A percentile compares a stretch with the other conserved stretches of the same genome.
Evolutionary conservation across 2,329 filamentous ascomycete species (phyloP).

Genomic region (Verticillium dahliae): DNA sequence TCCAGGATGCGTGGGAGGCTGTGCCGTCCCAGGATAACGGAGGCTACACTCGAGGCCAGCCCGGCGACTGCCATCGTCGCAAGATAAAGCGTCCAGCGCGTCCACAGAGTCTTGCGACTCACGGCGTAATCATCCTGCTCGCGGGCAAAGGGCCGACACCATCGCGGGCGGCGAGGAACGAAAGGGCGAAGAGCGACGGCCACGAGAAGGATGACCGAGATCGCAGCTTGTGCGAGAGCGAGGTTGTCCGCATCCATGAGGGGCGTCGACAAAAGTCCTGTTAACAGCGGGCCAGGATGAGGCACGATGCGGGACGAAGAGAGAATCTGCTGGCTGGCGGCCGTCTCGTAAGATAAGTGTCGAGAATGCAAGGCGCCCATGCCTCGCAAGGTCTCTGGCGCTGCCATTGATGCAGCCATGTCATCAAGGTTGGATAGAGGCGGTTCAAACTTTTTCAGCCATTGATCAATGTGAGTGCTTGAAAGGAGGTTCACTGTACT

Average conservation of each 20-base stretch:
- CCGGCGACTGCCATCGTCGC: conserved; percentile 24
- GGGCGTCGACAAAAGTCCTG: background rate
- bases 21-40: conserved; percentile 20
- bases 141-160: conserved; percentile 35
- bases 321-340: background rate
- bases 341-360: background rate
- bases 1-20: conserved; percentile 22
- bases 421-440: background rate
- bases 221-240: conserved; percentile 19
- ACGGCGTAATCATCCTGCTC: conserved; percentile 20
- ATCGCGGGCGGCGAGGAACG: conserved; percentile 25
- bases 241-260: background rate
- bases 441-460: background rate
- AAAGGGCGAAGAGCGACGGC: conserved; percentile 17
- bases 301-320: background rate
- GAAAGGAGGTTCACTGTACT: background rate
- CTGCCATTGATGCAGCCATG: background rate
- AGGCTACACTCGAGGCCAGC: conserved; percentile 23
- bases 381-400: background rate
- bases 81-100: conserved; percentile 30
- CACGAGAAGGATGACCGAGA: conserved; percentile 22
- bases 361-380: background rate
- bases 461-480: background rate
- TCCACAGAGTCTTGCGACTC: conserved; percentile 24
- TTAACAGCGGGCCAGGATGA: background rate